A percentile compares a stretch with the other conserved stretches of the same genome.
phyloP scores from a whole-genome alignment of 805 yeast genomes.

The Tetrapisispora pingtungensis region DNA sequence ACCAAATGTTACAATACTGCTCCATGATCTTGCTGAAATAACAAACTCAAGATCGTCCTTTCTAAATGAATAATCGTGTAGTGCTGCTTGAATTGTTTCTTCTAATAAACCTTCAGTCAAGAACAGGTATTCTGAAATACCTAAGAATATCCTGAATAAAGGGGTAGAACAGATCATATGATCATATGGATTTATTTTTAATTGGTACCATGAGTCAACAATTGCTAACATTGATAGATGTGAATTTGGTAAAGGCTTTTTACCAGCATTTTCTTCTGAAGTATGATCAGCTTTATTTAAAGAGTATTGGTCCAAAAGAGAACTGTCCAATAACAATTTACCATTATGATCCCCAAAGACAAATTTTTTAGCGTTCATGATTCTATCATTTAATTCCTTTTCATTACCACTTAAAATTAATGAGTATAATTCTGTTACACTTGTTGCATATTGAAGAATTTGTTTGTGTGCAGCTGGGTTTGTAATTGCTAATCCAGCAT shows the following conservation, averaged over 20 bases:
- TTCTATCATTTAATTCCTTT: constrained; percentile 47
- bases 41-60: constrained; percentile 89
- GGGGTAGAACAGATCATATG: constrained; percentile 97
- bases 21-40: constrained; percentile 82
- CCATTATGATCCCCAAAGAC: constrained; percentile 63
- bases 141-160: constrained; percentile 79
- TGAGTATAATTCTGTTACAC: constrained; percentile 73
- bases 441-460: constrained; percentile 77
- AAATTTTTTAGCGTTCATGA: constrained; percentile 55
- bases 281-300: constrained; percentile 46
- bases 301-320: constrained; percentile 67
- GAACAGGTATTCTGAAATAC: constrained; percentile 87
- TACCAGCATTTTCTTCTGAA: constrained; percentile 2
- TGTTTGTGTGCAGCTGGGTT: constrained; percentile 92
- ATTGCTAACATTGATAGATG: constrained; percentile 83
- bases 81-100: constrained; percentile 63
- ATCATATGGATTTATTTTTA: constrained; percentile 85
- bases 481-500: constrained; percentile 93
- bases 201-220: constrained; percentile 85
- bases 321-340: constrained; percentile 64
- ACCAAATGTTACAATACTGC: constrained; percentile 65
- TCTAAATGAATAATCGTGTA: constrained; percentile 57
- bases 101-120: constrained; percentile 78
- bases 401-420: constrained; percentile 65
- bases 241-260: constrained; percentile 51